Base-by-base conservation (phyloP, 495 filamentous ascomycete genomes). In the Penicillium waksmanii region DNA sequence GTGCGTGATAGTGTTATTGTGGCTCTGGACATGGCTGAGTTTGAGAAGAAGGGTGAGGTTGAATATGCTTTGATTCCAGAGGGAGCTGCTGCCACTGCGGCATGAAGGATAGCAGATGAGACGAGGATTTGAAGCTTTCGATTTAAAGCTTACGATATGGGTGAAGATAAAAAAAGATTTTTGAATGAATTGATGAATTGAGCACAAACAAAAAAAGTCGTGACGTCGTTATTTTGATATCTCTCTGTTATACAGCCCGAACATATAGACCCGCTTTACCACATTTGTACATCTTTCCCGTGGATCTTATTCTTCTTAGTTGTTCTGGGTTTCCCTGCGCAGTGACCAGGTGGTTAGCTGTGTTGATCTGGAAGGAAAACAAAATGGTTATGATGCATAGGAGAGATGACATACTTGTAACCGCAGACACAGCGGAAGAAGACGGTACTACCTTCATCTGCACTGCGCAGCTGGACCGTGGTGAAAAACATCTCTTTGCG, bases 1-100 rank as follows among this genome's bases (percentile, higher is more conserved):
- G 95, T 99, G 36, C 84, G 93, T 51, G 95, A 99, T 66, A 97
- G 93, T 69, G 87, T 96, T 33, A 83, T 97, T 63, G 95, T 99
- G 51, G 95, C 95, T 18, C 76, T 99, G 55, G 95, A 99, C 71
- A 99, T 99, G 96, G 95, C 92, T 2, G 93, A 96, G 71, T 97
- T 89, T 69, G 95, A 99, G 82, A 93, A 89, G 82, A 91, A 84
- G 67, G 89, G 89, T 17, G 84, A 96, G 74, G 75, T 85, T 17
- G 92, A 99, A 67, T 99, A 99, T 80, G 96, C 93, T 23, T 77
- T 96, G 65, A 83, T 98, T 53, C 92, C 91, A 9, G 85, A 89
- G 63, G 77, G 65, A 18, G 63, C 66, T 47, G 67, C 70, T 19
- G 57, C 70, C 31, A 66, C 67, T 61, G 73, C 72, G 57, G 72